Evolutionary conservation across 225 moss, liverwort and hornwort genomes (phyloP).

Genomic region (Thuidium tamariscinum): DNA sequence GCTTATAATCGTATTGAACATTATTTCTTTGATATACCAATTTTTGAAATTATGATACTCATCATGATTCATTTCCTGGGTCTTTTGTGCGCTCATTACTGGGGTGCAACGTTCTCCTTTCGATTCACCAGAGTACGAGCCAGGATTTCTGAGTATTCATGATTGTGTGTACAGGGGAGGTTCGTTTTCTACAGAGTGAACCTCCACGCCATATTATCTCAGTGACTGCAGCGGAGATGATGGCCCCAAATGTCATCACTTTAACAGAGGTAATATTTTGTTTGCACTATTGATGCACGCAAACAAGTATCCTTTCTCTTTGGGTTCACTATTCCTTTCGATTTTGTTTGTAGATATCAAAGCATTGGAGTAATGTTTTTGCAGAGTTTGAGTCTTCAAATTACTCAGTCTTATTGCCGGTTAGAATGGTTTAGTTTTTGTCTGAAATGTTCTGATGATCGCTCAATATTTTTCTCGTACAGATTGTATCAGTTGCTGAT

Average conservation of each 20-base stretch:
- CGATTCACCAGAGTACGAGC: background rate
- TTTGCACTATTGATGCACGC: background rate
- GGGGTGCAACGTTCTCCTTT: background rate
- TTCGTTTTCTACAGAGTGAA: conserved; percentile 68
- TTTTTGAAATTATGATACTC: background rate
- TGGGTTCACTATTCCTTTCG: background rate
- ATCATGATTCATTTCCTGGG: background rate
- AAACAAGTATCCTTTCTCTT: background rate
- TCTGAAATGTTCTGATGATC: background rate
- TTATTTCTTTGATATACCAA: background rate
- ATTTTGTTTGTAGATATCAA: background rate
- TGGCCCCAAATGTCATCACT: conserved; percentile 47
- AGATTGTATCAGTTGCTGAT: conserved; percentile 45
- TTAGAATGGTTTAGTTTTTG: background rate
- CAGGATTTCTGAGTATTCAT: background rate
- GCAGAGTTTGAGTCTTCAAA: background rate
- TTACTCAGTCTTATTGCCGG: background rate
- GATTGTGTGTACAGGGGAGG: conserved; percentile 27
- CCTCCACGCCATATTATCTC: conserved; percentile 58
- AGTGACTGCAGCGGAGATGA: conserved; percentile 57
- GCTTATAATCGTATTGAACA: background rate
- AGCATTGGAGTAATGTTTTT: background rate
- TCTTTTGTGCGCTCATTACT: background rate
- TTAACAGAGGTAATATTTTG: conserved; percentile 50
- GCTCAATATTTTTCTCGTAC: background rate